These are phyloP conservation scores for Aspergillus avenaceus DNA, from an alignment of 495 filamentous ascomycete species.

Conservation along the genomic window DNA sequence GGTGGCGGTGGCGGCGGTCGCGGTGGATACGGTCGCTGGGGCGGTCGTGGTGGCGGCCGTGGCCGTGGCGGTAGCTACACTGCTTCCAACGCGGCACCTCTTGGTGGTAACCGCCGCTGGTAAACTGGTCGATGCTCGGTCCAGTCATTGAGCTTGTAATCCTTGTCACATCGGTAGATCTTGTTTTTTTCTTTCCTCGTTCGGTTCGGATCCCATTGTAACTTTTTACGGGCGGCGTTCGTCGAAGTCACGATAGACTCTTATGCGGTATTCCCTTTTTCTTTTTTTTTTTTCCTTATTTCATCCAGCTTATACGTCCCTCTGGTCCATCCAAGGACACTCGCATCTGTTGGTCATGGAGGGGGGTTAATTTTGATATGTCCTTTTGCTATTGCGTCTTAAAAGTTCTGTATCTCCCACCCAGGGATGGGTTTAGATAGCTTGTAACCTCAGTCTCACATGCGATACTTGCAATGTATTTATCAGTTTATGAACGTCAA, in stretches of 20 bases:
- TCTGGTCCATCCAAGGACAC: too few relatives aligned
- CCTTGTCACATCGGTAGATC: conserved; percentile 33
- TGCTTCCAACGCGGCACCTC: conserved; percentile 59
- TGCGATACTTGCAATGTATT: conserved; percentile 19
- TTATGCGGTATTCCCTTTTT: conserved; percentile 22
- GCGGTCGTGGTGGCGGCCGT: conserved; percentile 59
- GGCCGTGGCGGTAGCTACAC: conserved; percentile 50
- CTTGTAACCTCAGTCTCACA: conserved; percentile 15
- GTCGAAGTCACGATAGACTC: conserved; percentile 43
- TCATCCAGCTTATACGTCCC: neutral
- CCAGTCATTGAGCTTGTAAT: conserved; percentile 29
- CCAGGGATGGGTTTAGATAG: neutral
- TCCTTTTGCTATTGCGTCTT: neutral
- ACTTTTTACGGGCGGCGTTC: conserved; percentile 43
- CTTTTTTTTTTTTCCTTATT: conserved; percentile 17
- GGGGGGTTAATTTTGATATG: conserved; percentile 10
- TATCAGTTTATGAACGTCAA: conserved; percentile 1
- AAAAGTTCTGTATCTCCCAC: conserved; percentile 1
- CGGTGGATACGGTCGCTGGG: conserved; percentile 57
- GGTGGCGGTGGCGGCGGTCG: conserved; percentile 78
- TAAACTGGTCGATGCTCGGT: conserved; percentile 32
- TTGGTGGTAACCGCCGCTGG: conserved; percentile 61
- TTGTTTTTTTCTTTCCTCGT: conserved; percentile 21
- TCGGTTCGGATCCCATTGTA: conserved; percentile 27
- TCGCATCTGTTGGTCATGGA: too few relatives aligned